Evolutionary conservation across 2,329 filamentous ascomycete species (phyloP).

Genomic region (Ophiostoma triangulosporum): DNA sequence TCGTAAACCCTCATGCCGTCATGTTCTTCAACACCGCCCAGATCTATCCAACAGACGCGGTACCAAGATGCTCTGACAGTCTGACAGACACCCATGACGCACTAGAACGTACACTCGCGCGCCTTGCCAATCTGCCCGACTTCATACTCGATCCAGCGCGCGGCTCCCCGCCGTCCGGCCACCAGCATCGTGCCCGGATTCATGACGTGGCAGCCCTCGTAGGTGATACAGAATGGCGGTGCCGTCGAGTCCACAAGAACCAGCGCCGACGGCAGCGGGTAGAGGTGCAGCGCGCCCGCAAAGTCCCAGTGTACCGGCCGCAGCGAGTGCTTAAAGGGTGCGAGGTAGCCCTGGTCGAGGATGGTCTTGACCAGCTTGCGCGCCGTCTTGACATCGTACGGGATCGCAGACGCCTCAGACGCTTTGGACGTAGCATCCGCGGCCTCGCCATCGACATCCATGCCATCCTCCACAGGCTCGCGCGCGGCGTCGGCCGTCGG

Average conservation of each 20-base stretch:
- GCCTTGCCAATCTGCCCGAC: constrained; percentile 47
- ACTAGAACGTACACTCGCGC: constrained; percentile 48
- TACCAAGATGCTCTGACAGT: too few relatives aligned
- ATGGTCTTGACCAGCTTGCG: constrained; percentile 80
- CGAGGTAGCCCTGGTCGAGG: constrained; percentile 78
- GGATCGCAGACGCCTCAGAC: constrained; percentile 15
- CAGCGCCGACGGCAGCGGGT: constrained; percentile 75
- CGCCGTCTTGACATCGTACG: constrained; percentile 44
- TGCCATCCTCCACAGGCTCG: constrained; percentile 11
- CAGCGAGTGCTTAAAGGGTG: constrained; percentile 67
- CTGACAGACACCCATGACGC: too few relatives aligned
- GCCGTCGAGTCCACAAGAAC: constrained; percentile 72
- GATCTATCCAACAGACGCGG: too few relatives aligned
- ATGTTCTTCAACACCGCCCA: not conserved
- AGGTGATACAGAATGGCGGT: constrained; percentile 74
- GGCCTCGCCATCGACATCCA: constrained; percentile 27
- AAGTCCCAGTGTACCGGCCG: constrained; percentile 88
- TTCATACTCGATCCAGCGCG: constrained; percentile 81
- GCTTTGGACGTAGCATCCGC: not conserved
- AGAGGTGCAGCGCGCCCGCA: constrained; percentile 61
- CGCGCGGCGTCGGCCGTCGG: constrained; percentile 18
- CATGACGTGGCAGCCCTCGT: constrained; percentile 91
- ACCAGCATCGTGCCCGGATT: constrained; percentile 75
- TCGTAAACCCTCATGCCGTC: not conserved
- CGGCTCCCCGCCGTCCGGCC: constrained; percentile 51